Base-by-base conservation (phyloP, 2,329 filamentous ascomycete genomes). In the Juglanconis juglandina region DNA sequence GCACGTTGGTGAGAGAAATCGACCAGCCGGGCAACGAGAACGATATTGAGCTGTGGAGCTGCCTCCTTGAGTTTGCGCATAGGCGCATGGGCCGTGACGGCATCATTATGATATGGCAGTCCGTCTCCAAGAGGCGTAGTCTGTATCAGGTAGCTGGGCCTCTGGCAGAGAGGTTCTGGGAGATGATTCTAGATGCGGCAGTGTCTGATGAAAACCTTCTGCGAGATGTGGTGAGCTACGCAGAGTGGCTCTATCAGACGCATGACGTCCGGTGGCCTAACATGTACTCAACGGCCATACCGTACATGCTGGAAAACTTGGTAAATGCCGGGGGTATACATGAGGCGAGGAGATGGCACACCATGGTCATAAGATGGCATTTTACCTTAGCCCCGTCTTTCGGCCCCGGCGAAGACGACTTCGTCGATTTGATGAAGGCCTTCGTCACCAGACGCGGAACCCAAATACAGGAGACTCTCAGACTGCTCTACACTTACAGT, bases 241-340 rank as follows among this genome's bases (percentile, higher is more conserved):
- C 75, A 42, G 73, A 78, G 62, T 78, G 76, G 69, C 76, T 85
- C 58, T 68, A 70, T 35, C 67, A 71, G 3, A 62, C 71, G 2
- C 71, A 77, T 53, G 64, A 68, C 35, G 75, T 75, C 11, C 69
- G 68, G 46, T 85, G 81, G 82, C 82, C 82, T 1, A 67, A 75
- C 11, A 68, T 84, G 2, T 84, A 85, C 64, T 68, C 70, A n/a
- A 78, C 72, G n/a, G 66, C 79, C 11, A 66, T 86, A 17, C 70
- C 75, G 24, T 71, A 73, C 63, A 77, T 78, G 51, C 70, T 85
- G 5, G 69, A 68, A 1, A 73, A 72, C 33, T 32, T 48, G 9
- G 3, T 17, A 10, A 3, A 48, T 3, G 24, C 24, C 24, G 24
- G 9, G 17, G 11, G 24, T 17, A 24, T 2, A 5, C 24, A 48